Base-by-base conservation (phyloP, 176 grass and related monocot species). In the Carex scoparia region DNA sequence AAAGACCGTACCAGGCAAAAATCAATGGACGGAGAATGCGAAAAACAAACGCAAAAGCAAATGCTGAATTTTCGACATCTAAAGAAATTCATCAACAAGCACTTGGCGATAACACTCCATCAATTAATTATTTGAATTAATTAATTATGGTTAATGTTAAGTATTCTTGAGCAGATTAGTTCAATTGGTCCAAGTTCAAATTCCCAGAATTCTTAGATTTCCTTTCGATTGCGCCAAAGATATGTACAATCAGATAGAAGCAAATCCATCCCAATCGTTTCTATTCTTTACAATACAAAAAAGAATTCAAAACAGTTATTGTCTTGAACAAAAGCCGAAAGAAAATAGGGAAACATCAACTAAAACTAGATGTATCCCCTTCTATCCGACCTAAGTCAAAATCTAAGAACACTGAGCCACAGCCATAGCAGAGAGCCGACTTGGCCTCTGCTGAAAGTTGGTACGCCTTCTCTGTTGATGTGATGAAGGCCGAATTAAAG, bases 401-500 rank as follows among this genome's bases (percentile, higher is more conserved):
- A 83, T 83, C 81, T 78, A 79, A 33, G 74, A 56, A 53, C 2
- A 33, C 30, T 79, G 6, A 32, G 83, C 58, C 14, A 51, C 53
- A 49, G 88, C 94, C 90, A 87, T 79, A 56, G 5, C 42, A 38
- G 80, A 88, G 68, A 94, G 86, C 31, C 88, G 88, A 84, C 88
- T 91, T 61, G 83, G 90, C 35, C 87, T 67, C 44, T 79, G 88
- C 56, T 72, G 85, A 84, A 89, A 94, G 2, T 84, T 67, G 0
- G 30, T 35, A 10, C 61, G 86, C 79, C 87, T 84, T 48, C 85
- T 87, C 38, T 86, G 91, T 49, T 88, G 69, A 65, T 84, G 90
- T 18, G 82, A 92, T 12, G 93, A 86, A 4, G 90, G 90, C 11
- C 80, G 90, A 84, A 91, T 86, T 53, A 92, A 84, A 7, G 87